Evolutionary conservation across 768 basidiomycete genomes (phyloP).

Genomic region (Mycena alexandri): DNA sequence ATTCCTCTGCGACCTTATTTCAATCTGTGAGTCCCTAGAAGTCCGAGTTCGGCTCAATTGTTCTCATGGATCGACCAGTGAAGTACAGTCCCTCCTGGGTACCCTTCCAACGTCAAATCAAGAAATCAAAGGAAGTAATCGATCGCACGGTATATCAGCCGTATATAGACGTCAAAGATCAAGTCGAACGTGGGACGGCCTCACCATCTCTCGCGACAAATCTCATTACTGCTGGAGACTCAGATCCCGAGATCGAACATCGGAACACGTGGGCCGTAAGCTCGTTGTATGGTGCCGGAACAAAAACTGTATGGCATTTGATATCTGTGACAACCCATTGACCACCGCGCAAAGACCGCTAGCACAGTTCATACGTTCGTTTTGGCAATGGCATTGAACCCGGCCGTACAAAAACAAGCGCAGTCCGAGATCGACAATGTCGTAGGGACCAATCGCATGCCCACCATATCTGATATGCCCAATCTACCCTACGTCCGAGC

Average conservation of each 20-base stretch:
- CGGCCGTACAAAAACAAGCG: conserved; percentile 31
- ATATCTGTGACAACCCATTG: neutral
- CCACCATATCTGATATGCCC: conserved; percentile 17
- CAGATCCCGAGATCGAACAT: neutral
- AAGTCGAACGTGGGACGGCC: conserved; percentile 28
- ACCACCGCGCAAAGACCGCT: conserved; percentile 22
- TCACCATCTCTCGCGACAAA: conserved; percentile 29
- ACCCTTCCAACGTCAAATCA: conserved; percentile 35
- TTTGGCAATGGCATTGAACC: conserved; percentile 37
- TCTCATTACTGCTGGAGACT: neutral
- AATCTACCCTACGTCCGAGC: conserved; percentile 35
- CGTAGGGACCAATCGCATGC: conserved; percentile 25
- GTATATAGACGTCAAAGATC: conserved; percentile 38
- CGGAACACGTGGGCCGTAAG: neutral
- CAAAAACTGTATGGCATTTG: neutral
- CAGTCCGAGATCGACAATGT: conserved; percentile 40
- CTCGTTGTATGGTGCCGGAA: conserved; percentile 11
- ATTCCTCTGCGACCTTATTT: conserved; percentile 45
- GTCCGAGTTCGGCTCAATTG: neutral
- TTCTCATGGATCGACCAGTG: conserved; percentile 24
- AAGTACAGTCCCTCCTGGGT: conserved; percentile 45
- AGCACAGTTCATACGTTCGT: conserved; percentile 31
- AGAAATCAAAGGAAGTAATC: conserved; percentile 19
- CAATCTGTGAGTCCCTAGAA: conserved; percentile 35
- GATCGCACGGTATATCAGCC: conserved; percentile 33